These are phyloP conservation scores for Coniella vitis DNA, from an alignment of 2,329 filamentous ascomycete species.

Conservation along the genomic window DNA sequence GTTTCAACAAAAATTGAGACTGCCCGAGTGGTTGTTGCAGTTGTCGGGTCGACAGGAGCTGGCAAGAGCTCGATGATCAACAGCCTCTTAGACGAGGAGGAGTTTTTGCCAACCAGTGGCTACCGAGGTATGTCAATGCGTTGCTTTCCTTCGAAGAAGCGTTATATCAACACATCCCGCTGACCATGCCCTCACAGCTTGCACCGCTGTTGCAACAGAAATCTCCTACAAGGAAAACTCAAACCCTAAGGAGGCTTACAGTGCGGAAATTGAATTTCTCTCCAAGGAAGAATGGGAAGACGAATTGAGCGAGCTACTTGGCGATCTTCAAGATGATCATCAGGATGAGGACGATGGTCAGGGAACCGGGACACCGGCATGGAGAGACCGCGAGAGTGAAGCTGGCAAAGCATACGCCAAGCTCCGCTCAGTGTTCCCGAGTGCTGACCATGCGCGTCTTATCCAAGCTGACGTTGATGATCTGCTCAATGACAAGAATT, in stretches of 20 bases:
- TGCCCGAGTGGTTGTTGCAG: conserved; percentile 42
- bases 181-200: conserved; percentile 48
- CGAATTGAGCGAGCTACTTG: conserved; percentile 42
- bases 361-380: background rate
- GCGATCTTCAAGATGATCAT: conserved; percentile 36
- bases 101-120: conserved; percentile 36
- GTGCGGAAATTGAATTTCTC: conserved; percentile 53
- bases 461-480: conserved; percentile 28
- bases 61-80: conserved; percentile 60
- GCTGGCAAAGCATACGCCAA: conserved; percentile 43
- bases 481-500: conserved; percentile 29
- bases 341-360: background rate
- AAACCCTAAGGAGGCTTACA: conserved; percentile 32
- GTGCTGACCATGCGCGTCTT: conserved; percentile 31
- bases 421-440: conserved; percentile 41
- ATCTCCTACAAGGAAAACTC: conserved; percentile 47
- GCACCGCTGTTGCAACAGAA: conserved; percentile 53
- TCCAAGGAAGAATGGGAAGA: conserved; percentile 41
- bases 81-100: conserved; percentile 54
- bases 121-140: conserved; percentile 32
- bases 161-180: too few species aligned
- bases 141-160: background rate
- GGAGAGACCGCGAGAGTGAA: conserved; percentile 19
- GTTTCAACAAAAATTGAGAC: conserved; percentile 28
- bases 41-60: conserved; percentile 55